Evolutionary conservation across 495 filamentous ascomycete species (phyloP).

Genomic region (Chaetomium tenue): DNA sequence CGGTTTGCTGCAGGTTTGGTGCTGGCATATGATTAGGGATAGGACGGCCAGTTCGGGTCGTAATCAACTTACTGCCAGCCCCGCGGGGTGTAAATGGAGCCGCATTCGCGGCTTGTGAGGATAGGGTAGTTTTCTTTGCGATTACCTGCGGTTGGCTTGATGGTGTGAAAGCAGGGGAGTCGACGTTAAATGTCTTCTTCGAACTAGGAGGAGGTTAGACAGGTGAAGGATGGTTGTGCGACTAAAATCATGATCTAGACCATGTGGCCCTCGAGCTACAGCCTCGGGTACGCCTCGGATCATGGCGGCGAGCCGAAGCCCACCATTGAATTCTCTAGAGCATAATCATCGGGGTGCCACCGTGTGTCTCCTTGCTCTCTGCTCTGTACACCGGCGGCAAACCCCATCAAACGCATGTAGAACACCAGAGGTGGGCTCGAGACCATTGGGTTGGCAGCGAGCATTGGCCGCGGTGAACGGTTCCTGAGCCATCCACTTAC

Average conservation of each 20-base stretch:
- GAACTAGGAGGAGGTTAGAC: constrained; percentile 36
- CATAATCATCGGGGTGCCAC: too few relatives aligned
- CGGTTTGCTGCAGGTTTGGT: constrained; percentile 36
- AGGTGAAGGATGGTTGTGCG: background rate
- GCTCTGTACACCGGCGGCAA: too few relatives aligned
- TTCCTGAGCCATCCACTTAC: constrained; percentile 43
- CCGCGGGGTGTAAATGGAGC: constrained; percentile 81
- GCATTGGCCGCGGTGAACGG: background rate
- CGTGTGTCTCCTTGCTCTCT: too few relatives aligned
- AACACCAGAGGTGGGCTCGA: background rate
- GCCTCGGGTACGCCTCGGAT: too few relatives aligned
- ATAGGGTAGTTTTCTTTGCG: constrained; percentile 64
- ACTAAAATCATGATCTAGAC: background rate
- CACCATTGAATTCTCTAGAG: too few relatives aligned
- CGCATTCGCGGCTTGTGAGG: constrained; percentile 84
- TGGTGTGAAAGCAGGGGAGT: constrained; percentile 94
- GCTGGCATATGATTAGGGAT: constrained; percentile 29
- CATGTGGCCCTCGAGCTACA: too few relatives aligned
- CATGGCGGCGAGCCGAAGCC: too few relatives aligned
- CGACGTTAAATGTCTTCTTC: constrained; percentile 88
- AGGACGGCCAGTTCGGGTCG: background rate
- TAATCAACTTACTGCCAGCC: constrained; percentile 36
- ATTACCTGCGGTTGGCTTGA: constrained; percentile 44
- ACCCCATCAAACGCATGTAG: too few relatives aligned
- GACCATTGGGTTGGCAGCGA: background rate